Conservation (phyloP, 768 basidiomycete genomes). For the Gymnopilus junonius region DNA sequence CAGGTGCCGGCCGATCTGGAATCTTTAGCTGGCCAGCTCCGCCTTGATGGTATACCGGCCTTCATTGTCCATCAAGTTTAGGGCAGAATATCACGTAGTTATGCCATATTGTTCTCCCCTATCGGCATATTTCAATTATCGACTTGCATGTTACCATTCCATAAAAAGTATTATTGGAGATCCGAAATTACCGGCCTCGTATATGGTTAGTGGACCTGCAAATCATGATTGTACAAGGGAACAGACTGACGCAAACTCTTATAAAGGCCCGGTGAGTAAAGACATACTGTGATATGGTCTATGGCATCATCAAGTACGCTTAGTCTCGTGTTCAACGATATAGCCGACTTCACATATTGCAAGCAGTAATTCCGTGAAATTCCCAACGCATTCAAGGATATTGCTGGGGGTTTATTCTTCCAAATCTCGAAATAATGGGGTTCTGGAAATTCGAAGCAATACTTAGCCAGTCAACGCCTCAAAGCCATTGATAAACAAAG, state of each 20-base stretch:
- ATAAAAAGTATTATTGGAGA: not conserved
- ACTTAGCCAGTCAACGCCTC: not conserved
- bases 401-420: too few species aligned
- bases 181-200: not conserved
- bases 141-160: constrained; percentile 10
- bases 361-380: too few species aligned
- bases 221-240: not conserved
- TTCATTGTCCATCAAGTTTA: not conserved
- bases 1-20: too few species aligned
- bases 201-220: not conserved
- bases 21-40: not conserved
- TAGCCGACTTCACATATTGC: too few species aligned
- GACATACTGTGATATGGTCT: too few species aligned
- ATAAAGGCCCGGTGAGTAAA: too few species aligned
- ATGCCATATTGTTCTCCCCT: not conserved
- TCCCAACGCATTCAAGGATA: too few species aligned
- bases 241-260: too few species aligned
- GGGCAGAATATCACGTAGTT: not conserved
- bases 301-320: too few species aligned
- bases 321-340: too few species aligned
- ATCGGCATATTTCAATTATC: constrained; percentile 3
- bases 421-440: too few species aligned
- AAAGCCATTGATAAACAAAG: not conserved
- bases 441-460: not conserved
- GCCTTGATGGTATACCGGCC: not conserved